Conservation (phyloP, 257 asterid species). For the Thymus mandschuricus region DNA sequence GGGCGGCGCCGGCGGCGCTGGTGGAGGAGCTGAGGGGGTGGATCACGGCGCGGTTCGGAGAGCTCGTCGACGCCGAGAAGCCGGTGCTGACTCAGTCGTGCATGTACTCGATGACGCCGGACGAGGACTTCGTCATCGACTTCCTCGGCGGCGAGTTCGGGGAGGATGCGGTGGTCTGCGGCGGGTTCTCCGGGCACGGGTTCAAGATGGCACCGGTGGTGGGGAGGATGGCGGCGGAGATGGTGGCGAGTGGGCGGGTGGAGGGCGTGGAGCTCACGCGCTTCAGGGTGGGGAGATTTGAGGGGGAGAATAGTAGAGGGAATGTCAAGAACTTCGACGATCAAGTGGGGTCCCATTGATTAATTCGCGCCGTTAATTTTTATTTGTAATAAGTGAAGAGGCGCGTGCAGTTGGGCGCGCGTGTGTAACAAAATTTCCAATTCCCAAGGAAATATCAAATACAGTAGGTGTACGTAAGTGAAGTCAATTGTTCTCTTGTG, state of each 20-base stretch:
- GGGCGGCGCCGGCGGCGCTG: conserved; percentile 39
- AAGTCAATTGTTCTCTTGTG: no score
- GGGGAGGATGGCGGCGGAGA: conserved; percentile 72
- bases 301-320: conserved; percentile 40
- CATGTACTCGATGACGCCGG: conserved; percentile 94
- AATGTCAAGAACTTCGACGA: conserved; percentile 65
- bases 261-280: conserved; percentile 52
- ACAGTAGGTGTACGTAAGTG: no score
- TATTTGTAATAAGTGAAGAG: background rate
- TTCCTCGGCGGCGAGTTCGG: conserved; percentile 81
- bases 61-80: conserved; percentile 42
- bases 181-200: conserved; percentile 96
- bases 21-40: conserved; percentile 44
- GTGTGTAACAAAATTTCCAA: no score
- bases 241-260: conserved; percentile 48
- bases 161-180: conserved; percentile 67
- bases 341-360: conserved; percentile 46
- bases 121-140: conserved; percentile 84
- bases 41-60: conserved; percentile 60
- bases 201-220: conserved; percentile 92
- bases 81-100: conserved; percentile 75
- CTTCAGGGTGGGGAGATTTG: conserved; percentile 63
- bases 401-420: no score
- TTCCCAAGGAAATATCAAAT: no score
- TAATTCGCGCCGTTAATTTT: background rate